A percentile compares a stretch with the other conserved stretches of the same genome.
phyloP scores from a whole-genome alignment of 768 basidiomycete genomes.

The Suillus hirtellus region DNA sequence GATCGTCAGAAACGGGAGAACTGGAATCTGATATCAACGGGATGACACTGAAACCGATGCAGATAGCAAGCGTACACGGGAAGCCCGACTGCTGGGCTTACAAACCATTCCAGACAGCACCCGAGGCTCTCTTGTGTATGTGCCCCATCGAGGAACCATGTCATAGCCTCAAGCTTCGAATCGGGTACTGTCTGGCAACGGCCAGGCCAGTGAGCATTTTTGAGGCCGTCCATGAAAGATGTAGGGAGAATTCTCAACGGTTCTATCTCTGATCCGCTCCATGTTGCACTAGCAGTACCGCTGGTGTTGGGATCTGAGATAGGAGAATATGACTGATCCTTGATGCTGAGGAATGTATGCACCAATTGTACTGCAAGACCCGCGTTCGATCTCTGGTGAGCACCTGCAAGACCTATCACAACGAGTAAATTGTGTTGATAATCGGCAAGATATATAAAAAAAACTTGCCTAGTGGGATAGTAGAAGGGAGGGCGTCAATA shows the following conservation, averaged over 20 bases:
- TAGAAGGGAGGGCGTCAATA: slow-evolving; percentile 49
- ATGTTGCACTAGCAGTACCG: not conserved
- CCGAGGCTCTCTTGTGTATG: slow-evolving; percentile 90
- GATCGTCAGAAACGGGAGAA: slow-evolving; percentile 18
- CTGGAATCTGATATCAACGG: slow-evolving; percentile 10
- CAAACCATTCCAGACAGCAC: slow-evolving; percentile 90
- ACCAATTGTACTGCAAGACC: slow-evolving; percentile 78
- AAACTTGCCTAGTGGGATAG: slow-evolving; percentile 60
- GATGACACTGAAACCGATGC: slow-evolving; percentile 6
- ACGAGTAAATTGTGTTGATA: slow-evolving; percentile 6
- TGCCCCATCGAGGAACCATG: slow-evolving; percentile 95
- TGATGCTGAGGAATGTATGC: slow-evolving; percentile 55
- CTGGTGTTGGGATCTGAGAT: not conserved
- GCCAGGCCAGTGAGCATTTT: slow-evolving; percentile 85
- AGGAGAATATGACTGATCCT: slow-evolving; percentile 18
- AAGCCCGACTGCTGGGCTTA: slow-evolving; percentile 55
- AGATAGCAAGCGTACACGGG: slow-evolving; percentile 24
- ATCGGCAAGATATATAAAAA: not conserved
- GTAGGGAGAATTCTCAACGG: slow-evolving; percentile 41
- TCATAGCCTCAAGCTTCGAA: slow-evolving; percentile 47
- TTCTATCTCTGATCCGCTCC: slow-evolving; percentile 11
- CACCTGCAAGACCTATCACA: slow-evolving; percentile 72
- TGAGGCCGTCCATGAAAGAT: slow-evolving; percentile 61
- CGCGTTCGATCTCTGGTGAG: slow-evolving; percentile 88
- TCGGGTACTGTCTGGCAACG: slow-evolving; percentile 86